phyloP scores from a whole-genome alignment of 2,329 filamentous ascomycete species.

The Sporothrix schenckii region DNA sequence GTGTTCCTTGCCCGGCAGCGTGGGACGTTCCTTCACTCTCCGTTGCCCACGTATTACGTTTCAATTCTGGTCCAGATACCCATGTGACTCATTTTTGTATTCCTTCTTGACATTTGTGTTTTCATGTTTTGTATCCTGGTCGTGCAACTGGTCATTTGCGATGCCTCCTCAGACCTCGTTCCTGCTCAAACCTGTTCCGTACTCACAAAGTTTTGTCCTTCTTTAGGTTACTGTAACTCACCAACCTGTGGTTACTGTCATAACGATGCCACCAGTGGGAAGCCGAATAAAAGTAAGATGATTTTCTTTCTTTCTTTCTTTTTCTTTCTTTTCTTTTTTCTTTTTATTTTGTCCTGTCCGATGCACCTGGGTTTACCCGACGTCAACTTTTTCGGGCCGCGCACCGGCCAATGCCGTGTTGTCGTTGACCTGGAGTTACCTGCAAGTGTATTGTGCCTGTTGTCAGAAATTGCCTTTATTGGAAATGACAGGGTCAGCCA shows the following conservation, averaged over 20 bases:
- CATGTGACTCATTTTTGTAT: conserved; percentile 27
- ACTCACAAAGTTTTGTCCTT: not conserved
- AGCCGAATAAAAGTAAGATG: conserved; percentile 32
- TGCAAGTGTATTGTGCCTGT: not conserved
- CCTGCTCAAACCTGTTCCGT: not conserved
- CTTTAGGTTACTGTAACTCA: conserved; percentile 33
- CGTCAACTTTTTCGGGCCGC: not conserved
- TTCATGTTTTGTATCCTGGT: not conserved
- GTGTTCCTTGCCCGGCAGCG: conserved; percentile 2
- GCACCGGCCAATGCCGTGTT: not conserved
- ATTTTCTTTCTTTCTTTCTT: not conserved
- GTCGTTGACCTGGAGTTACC: not conserved
- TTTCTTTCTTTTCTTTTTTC: not conserved
- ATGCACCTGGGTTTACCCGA: not conserved
- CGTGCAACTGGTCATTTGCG: not conserved
- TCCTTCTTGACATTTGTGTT: not conserved
- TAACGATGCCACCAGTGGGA: conserved; percentile 20
- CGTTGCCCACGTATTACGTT: conserved; percentile 21
- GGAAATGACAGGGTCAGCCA: not conserved
- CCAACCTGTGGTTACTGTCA: conserved; percentile 34
- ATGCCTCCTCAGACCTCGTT: not conserved
- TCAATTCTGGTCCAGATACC: not conserved
- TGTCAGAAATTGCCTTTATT: not conserved
- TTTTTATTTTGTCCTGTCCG: not conserved
- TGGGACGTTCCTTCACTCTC: not conserved